A percentile compares a stretch with the other conserved stretches of the same genome.
These are phyloP conservation scores for Ceratorhiza oryzae-sativae DNA, from an alignment of 1,284 basidiomycete genomes.

Conservation along the genomic window DNA sequence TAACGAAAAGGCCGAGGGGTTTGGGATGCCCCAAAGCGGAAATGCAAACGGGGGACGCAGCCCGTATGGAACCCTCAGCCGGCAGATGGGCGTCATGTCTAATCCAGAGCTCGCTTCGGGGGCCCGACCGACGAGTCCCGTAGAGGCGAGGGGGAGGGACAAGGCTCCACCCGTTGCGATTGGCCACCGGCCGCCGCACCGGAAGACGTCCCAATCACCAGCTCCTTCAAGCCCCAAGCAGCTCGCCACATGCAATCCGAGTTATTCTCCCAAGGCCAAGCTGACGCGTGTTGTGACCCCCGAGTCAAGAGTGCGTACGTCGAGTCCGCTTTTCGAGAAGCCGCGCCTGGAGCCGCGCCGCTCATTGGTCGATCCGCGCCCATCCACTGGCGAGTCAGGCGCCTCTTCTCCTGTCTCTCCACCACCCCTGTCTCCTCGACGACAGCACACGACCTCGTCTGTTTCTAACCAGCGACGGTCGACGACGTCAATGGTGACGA, in stretches of 20 bases:
- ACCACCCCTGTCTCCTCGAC: slow-evolving; percentile 56
- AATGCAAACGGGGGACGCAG: slow-evolving; percentile 34
- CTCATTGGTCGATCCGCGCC: not conserved
- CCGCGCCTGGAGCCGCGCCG: slow-evolving; percentile 20
- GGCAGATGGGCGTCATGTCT: slow-evolving; percentile 37
- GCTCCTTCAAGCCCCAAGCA: slow-evolving; percentile 48
- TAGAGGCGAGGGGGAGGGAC: not conserved
- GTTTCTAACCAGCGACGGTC: slow-evolving; percentile 35
- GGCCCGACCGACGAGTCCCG: slow-evolving; percentile 27
- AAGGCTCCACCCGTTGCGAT: slow-evolving; percentile 16
- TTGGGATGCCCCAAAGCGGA: slow-evolving; percentile 26
- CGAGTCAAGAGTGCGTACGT: slow-evolving; percentile 45
- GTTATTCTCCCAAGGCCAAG: slow-evolving; percentile 45
- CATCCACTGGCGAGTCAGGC: slow-evolving; percentile 5
- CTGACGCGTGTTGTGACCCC: slow-evolving; percentile 46
- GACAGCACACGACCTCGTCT: not conserved
- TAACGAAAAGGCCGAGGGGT: slow-evolving; percentile 32
- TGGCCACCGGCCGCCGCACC: slow-evolving; percentile 39
- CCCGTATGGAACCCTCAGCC: slow-evolving; percentile 29
- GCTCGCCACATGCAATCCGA: slow-evolving; percentile 45
- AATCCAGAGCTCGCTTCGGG: slow-evolving; percentile 32
- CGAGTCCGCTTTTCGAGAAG: slow-evolving; percentile 30
- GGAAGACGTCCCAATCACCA: slow-evolving; percentile 43
- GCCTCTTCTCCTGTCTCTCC: slow-evolving; percentile 47
- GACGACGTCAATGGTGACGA: slow-evolving; percentile 49